These are phyloP conservation scores for Beauveria brongniartii DNA, from an alignment of 2,329 filamentous ascomycete species.

Conservation along the genomic window DNA sequence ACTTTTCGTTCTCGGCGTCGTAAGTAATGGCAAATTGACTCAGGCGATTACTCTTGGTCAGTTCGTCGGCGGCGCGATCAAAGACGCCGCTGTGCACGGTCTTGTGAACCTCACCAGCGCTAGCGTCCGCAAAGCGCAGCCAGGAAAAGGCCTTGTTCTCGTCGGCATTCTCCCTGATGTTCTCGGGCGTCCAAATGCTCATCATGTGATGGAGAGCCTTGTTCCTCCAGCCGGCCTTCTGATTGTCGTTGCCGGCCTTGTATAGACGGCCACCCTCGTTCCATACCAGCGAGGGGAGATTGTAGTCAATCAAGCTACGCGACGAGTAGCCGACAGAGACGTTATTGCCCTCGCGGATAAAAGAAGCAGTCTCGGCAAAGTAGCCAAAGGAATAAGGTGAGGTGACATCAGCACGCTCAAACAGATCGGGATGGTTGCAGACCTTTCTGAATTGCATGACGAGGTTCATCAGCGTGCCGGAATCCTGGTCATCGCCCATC, in stretches of 20 bases:
- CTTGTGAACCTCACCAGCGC: conserved; percentile 62
- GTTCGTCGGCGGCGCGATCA: conserved; percentile 59
- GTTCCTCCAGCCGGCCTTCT: conserved; percentile 67
- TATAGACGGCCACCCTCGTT: conserved; percentile 70
- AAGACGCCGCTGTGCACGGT: conserved; percentile 65
- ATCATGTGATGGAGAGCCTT: conserved; percentile 73
- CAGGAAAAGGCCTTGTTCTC: conserved; percentile 71
- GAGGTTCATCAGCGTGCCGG: conserved; percentile 94
- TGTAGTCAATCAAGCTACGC: conserved; percentile 76
- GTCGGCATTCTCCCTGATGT: conserved; percentile 58
- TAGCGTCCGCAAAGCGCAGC: conserved; percentile 77
- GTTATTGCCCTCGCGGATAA: conserved; percentile 77
- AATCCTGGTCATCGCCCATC: conserved; percentile 87
- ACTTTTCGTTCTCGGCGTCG: conserved; percentile 55
- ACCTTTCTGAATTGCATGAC: conserved; percentile 99
- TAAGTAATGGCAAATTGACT: conserved; percentile 62
- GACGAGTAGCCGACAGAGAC: conserved; percentile 82
- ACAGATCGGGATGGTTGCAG: conserved; percentile 95
- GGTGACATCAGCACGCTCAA: conserved; percentile 85
- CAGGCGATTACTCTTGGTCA: conserved; percentile 49
- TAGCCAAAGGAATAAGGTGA: conserved; percentile 78
- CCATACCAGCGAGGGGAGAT: conserved; percentile 74
- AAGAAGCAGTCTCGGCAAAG: conserved; percentile 92
- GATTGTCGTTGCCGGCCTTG: conserved; percentile 65
- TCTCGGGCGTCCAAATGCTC: conserved; percentile 82